These are phyloP conservation scores for Trifolium fragiferum DNA, from an alignment of 306 rosid genomes.

Conservation along the genomic window DNA sequence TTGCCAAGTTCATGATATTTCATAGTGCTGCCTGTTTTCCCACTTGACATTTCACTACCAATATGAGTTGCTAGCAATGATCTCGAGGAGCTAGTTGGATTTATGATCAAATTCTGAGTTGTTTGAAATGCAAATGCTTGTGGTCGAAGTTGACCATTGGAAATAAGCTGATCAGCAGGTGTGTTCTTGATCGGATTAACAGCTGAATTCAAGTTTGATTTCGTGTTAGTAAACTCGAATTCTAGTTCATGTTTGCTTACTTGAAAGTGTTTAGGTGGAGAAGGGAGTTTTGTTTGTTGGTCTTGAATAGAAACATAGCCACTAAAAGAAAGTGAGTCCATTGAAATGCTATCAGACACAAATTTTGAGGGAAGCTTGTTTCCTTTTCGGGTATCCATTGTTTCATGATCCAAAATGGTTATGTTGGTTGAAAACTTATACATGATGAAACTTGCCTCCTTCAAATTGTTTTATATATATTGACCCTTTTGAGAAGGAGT, in stretches of 20 bases:
- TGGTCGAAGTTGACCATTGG: conserved; percentile 55
- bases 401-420: conserved; percentile 35
- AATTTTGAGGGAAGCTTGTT: conserved; percentile 44
- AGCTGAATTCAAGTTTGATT: conserved; percentile 44
- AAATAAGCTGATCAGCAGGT: conserved; percentile 59
- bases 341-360: conserved; percentile 47
- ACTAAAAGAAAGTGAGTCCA: conserved; percentile 68
- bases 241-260: conserved; percentile 49
- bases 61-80: conserved; percentile 41
- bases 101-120: conserved; percentile 31
- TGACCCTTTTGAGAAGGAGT: conserved; percentile 3
- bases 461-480: conserved; percentile 33
- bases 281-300: conserved; percentile 48
- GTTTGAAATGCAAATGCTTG: conserved; percentile 47
- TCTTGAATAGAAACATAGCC: conserved; percentile 63
- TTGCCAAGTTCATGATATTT: conserved; percentile 37
- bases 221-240: conserved; percentile 53
- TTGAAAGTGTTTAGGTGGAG: conserved; percentile 33
- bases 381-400: conserved; percentile 54
- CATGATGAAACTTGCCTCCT: conserved; percentile 37
- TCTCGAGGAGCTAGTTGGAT: conserved; percentile 34
- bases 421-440: conserved; percentile 37
- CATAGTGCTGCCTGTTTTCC: conserved; percentile 39
- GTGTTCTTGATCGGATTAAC: conserved; percentile 47
- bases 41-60: conserved; percentile 45